Evolutionary conservation across 225 moss, liverwort and hornwort genomes (phyloP), one percentile per base, ranked within the genome.

Genomic region (Pseudoscleropodium purum): DNA sequence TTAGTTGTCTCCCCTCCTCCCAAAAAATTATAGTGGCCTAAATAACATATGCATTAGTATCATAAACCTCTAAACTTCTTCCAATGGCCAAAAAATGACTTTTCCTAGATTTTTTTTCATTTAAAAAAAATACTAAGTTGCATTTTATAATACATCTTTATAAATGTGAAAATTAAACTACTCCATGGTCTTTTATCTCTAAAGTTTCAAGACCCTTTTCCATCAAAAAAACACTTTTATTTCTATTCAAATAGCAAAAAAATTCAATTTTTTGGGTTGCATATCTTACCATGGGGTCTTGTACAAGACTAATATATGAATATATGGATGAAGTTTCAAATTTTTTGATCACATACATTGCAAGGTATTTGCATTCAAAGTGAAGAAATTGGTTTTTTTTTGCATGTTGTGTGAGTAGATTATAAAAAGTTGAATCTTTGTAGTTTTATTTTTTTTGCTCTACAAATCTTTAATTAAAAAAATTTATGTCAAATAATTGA

Each of bases 1-100:
- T 21, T 3, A 21, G 0, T 8, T 76, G 2, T 5, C 7, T 13
- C 51, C 11, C 51, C 49, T 8, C 51, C 51, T 9, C 2, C 2
- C 6, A 47, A 29, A 17, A 18, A 76, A 76, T 13, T 31, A 52
- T 51, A 0, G 13, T 34, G 0, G 8, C 4, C 5, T 2, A 34
- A 21, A 51, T 76, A 34, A 52, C 34, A 76, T 5, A 52, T 23
- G 3, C 21, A 52, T 21, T 11, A 47, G 6, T 47, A 75, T 47
- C 30, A 45, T 6, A 4, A 74, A 18, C 30, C 11, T 30, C 6
- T 45, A 74, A 43, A 74, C 4, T 45, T 74, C 18, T 45, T 0
- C 3, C 2, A 41, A 74, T 15, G 43, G 15, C 5, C 6, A 29
- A 17, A 29, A 73, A 73, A 16, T 27, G 10, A 5, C 6, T 29